Evolutionary conservation across 768 basidiomycete species (phyloP).

Genomic region (Rhizopogon vinicolor): DNA sequence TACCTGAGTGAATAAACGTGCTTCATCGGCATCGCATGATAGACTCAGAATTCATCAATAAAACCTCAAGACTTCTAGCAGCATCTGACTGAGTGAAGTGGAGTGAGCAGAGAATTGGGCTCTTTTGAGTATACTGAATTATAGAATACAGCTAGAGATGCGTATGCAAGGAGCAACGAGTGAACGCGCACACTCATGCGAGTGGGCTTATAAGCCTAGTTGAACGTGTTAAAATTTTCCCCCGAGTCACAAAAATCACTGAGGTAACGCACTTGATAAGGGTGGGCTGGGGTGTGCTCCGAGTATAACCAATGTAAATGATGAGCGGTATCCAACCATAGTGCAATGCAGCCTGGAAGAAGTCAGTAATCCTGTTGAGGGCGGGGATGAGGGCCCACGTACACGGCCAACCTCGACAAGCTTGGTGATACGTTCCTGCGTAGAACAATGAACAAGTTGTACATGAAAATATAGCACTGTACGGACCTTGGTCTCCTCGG

Average conservation of each 20-base stretch:
- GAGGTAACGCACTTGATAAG: conserved; percentile 83
- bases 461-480: background rate
- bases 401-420: conserved; percentile 80
- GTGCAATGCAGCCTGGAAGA: conserved; percentile 75
- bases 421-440: conserved; percentile 78
- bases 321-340: conserved; percentile 97
- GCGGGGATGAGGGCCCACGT: conserved; percentile 25
- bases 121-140: conserved; percentile 13
- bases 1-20: conserved; percentile 17
- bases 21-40: background rate
- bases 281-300: conserved; percentile 91
- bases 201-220: conserved; percentile 88
- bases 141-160: conserved; percentile 23
- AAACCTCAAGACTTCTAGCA: background rate
- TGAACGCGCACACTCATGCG: conserved; percentile 47
- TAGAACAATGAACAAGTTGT: background rate
- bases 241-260: background rate
- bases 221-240: background rate
- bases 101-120: background rate
- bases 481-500: conserved; percentile 84
- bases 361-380: conserved; percentile 1
- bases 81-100: background rate
- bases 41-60: background rate
- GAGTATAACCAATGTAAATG: conserved; percentile 91
- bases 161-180: conserved; percentile 2